These are phyloP conservation scores for Pythium vanterpoolii DNA, from an alignment of 352 stramenopile species.

Conservation along the genomic window DNA sequence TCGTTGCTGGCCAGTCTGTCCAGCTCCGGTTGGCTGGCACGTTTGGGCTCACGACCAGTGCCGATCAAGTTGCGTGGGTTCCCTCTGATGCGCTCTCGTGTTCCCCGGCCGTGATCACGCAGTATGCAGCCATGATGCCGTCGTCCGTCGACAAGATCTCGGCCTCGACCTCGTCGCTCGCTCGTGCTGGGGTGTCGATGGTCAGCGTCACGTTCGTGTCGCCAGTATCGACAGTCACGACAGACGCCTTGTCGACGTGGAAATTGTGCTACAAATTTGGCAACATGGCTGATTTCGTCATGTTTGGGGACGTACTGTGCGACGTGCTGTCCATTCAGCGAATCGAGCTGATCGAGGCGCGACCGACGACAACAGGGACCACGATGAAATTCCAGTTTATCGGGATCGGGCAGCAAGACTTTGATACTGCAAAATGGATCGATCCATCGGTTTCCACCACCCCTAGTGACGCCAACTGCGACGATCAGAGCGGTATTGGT, in stretches of 20 bases:
- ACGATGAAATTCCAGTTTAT: constrained; percentile 59
- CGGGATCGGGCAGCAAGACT: constrained; percentile 55
- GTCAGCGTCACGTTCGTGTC: constrained; percentile 44
- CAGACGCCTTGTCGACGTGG: constrained; percentile 38
- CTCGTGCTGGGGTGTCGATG: constrained; percentile 30
- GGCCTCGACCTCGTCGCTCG: constrained; percentile 30
- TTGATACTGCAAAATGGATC: constrained; percentile 63
- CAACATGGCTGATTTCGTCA: constrained; percentile 39
- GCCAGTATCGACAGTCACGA: constrained; percentile 10
- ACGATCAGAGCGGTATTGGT: constrained; percentile 32
- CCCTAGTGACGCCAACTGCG: constrained; percentile 37
- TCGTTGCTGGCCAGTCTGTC: constrained; percentile 47
- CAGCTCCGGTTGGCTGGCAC: constrained; percentile 42
- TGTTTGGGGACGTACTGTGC: constrained; percentile 64
- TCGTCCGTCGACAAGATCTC: constrained; percentile 29
- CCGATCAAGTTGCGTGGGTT: constrained; percentile 60
- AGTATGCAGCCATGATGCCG: constrained; percentile 40
- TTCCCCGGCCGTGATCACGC: constrained; percentile 23
- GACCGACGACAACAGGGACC: constrained; percentile 30
- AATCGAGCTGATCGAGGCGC: constrained; percentile 31
- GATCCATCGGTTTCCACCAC: constrained; percentile 13
- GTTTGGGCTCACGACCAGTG: constrained; percentile 57
- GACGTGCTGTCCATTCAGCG: constrained; percentile 53
- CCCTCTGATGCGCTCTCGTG: constrained; percentile 42
- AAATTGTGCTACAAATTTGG: constrained; percentile 75